Percentiles rank a stretch among this genome's conserved stretches.
These are phyloP conservation scores for Ustilago lituana DNA, from an alignment of 1,284 basidiomycete species.

Conservation along the genomic window DNA sequence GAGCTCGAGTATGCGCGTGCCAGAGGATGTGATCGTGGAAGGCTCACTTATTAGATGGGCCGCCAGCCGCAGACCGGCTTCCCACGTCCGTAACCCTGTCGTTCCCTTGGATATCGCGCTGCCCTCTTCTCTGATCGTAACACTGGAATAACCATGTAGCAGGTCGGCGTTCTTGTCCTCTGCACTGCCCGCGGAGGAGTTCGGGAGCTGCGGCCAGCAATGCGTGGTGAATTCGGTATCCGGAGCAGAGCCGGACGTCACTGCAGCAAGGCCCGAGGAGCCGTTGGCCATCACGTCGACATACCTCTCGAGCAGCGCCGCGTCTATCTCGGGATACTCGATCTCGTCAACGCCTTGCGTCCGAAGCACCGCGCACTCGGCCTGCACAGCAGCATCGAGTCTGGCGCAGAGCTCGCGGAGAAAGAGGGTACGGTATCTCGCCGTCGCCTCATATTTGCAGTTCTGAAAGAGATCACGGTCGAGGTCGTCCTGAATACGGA, in stretches of 20 bases:
- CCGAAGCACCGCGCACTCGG: slow-evolving; percentile 19
- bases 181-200: not conserved
- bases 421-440: slow-evolving; percentile 33
- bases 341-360: slow-evolving; percentile 30
- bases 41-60: slow-evolving; percentile 32
- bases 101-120: slow-evolving; percentile 47
- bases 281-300: slow-evolving; percentile 23
- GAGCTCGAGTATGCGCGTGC: slow-evolving; percentile 44
- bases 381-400: slow-evolving; percentile 40
- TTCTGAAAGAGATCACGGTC: slow-evolving; percentile 30
- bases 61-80: slow-evolving; percentile 44
- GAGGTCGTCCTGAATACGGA: slow-evolving; percentile 29
- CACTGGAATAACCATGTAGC: slow-evolving; percentile 12
- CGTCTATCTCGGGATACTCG: slow-evolving; percentile 43
- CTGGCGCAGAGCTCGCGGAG: slow-evolving; percentile 36
- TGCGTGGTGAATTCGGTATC: slow-evolving; percentile 37
- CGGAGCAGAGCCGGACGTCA: slow-evolving; percentile 12
- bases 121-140: slow-evolving; percentile 43
- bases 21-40: slow-evolving; percentile 13
- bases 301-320: slow-evolving; percentile 39
- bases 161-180: slow-evolving; percentile 2
- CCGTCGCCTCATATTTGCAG: slow-evolving; percentile 11
- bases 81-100: slow-evolving; percentile 50
- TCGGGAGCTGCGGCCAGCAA: slow-evolving; percentile 13
- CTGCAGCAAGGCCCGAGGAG: slow-evolving; percentile 1